Conservation (phyloP, 2,329 filamentous ascomycete genomes). For the Arthroderma sp. region DNA sequence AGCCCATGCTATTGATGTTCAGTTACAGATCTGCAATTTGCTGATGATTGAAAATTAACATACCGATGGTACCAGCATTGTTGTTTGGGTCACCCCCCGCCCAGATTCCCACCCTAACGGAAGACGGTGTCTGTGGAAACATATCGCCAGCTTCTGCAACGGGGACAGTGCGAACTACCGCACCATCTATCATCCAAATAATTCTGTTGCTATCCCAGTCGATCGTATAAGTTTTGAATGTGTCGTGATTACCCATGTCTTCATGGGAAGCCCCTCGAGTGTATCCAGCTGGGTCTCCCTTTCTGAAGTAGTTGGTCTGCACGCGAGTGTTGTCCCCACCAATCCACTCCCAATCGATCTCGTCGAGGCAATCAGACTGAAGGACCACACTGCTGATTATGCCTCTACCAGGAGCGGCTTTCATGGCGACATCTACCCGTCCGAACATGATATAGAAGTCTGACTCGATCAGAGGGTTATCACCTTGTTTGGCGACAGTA, state of each 20-base stretch:
- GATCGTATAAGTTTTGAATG: conserved; percentile 75
- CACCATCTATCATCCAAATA: conserved; percentile 72
- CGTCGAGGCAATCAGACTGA: conserved; percentile 81
- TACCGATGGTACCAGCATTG: conserved; percentile 59
- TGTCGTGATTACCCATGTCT: conserved; percentile 52
- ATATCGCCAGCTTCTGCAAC: conserved; percentile 50
- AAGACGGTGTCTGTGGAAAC: conserved; percentile 93
- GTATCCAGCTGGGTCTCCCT: conserved; percentile 70
- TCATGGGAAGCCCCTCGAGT: conserved; percentile 74
- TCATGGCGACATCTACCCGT: conserved; percentile 71
- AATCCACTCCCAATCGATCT: conserved; percentile 97
- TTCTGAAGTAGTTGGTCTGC: conserved; percentile 97
- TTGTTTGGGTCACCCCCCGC: conserved; percentile 78
- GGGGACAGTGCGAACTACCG: conserved; percentile 61
- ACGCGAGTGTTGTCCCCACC: conserved; percentile 62
- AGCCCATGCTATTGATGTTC: conserved; percentile 51
- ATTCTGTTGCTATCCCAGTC: conserved; percentile 83
- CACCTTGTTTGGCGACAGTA: conserved; percentile 62
- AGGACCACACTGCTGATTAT: conserved; percentile 90
- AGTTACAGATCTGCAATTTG: not conserved
- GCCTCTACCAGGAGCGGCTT: conserved; percentile 73
- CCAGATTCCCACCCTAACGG: conserved; percentile 85
- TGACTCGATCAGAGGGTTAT: conserved; percentile 73
- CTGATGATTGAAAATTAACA: conserved; percentile 13
- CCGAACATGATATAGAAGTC: conserved; percentile 99